phyloP scores from a whole-genome alignment of 441 rosid genomes.

The Gossypium gossypioides region DNA sequence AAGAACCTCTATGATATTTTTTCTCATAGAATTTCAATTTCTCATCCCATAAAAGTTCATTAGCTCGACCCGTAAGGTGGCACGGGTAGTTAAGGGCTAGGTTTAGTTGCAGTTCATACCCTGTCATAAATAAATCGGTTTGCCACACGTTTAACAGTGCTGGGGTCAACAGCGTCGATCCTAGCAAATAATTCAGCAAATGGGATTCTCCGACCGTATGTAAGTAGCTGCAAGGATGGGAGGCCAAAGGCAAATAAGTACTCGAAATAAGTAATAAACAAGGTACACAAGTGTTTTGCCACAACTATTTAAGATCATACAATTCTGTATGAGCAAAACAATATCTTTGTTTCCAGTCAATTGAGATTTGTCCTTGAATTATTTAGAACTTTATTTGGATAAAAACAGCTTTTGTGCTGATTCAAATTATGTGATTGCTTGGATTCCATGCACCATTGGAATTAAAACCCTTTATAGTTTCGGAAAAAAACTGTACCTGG shows the following conservation, averaged over 20 bases:
- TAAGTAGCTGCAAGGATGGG: constrained; percentile 58
- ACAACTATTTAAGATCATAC: background rate
- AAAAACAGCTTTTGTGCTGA: background rate
- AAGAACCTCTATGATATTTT: no score
- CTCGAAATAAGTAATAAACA: background rate
- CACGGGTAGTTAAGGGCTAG: background rate
- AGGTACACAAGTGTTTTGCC: background rate
- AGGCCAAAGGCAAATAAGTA: background rate
- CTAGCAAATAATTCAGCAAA: constrained; percentile 83
- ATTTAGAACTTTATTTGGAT: constrained; percentile 1
- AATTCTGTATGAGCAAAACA: background rate
- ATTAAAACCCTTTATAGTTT: background rate
- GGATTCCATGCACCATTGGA: background rate
- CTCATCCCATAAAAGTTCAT: background rate
- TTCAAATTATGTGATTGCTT: background rate
- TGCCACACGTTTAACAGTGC: constrained; percentile 83
- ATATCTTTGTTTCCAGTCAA: background rate
- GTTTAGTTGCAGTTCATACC: constrained; percentile 30
- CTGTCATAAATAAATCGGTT: constrained; percentile 80
- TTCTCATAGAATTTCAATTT: background rate
- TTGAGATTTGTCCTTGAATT: background rate
- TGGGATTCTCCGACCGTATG: constrained; percentile 92
- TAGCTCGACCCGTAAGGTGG: background rate
- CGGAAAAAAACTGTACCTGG: constrained; percentile 45
- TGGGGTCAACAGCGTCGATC: constrained; percentile 86